These are phyloP conservation scores for Suillus tomentosus DNA, from an alignment of 768 basidiomycete species.

Conservation along the genomic window DNA sequence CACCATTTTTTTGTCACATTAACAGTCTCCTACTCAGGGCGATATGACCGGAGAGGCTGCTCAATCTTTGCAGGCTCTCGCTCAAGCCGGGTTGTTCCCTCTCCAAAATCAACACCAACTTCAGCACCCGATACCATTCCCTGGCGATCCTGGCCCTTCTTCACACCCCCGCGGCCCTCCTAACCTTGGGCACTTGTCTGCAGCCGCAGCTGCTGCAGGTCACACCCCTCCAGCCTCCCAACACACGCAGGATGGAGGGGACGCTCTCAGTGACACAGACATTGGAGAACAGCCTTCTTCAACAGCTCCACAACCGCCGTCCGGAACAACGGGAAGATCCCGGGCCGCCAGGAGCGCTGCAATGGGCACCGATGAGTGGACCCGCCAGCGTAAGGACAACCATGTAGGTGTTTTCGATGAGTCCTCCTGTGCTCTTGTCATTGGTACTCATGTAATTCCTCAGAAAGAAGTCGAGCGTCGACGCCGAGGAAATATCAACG, in stretches of 20 bases:
- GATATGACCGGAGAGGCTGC: constrained; percentile 64
- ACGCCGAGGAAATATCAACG: constrained; percentile 93
- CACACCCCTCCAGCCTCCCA: constrained; percentile 35
- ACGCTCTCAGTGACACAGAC: constrained; percentile 29
- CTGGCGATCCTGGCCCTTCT: constrained; percentile 68
- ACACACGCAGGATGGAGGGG: constrained; percentile 24
- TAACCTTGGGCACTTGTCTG: constrained; percentile 59
- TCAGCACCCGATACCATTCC: constrained; percentile 25
- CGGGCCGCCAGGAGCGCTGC: constrained; percentile 58
- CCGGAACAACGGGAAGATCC: constrained; percentile 37
- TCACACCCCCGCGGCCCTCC: constrained; percentile 72
- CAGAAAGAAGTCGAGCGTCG: constrained; percentile 99
- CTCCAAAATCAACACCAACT: constrained; percentile 34
- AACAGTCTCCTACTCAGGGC: constrained; percentile 47
- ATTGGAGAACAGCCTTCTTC: constrained; percentile 26
- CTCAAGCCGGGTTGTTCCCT: constrained; percentile 42
- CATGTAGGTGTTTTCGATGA: constrained; percentile 52
- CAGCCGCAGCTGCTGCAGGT: constrained; percentile 45
- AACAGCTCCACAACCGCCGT: constrained; percentile 29
- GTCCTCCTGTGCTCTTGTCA: background rate
- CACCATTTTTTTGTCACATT: constrained; percentile 1
- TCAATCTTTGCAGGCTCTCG: constrained; percentile 56
- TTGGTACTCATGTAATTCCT: constrained; percentile 6
- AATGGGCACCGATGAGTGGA: constrained; percentile 80
- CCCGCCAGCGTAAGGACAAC: constrained; percentile 77